Evolutionary conservation across 2,329 filamentous ascomycete genomes (phyloP), one percentile per base, ranked within the genome.

Genomic region (Cladobotryum mycophilum): DNA sequence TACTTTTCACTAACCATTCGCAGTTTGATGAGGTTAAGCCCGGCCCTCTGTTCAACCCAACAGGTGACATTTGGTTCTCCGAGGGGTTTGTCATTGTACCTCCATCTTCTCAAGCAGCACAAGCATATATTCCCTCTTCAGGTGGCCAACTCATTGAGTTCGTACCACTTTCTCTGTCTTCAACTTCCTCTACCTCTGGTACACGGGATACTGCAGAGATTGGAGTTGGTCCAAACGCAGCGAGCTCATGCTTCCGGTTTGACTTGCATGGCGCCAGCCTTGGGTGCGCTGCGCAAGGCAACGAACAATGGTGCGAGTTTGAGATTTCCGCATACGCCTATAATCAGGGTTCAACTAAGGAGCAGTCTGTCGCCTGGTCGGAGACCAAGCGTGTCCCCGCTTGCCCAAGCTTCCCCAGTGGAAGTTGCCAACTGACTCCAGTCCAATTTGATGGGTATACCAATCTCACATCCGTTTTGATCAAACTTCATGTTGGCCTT

Each of bases 321-420:
- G 68, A 69, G 37, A 60, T 72, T 30, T 70, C 70, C n/a, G 70
- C 68, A 7, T 72, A 71, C 53, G 63, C 64, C 9, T 71, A 64
- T 58, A 65, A 70, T 41, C 58, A 62, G 15, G 58, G 56, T 11
- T 56, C 60, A 5, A 58, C 58, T 2, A 62, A 58, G 33, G 70
- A 71, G 55, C 59, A 66, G 51, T 66, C 70, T 5, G 64, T 67
- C 42, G 61, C 64, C n/a, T 72, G 68, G 70, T 69, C 67, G 2
- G 68, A 70, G 53, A 65, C 60, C 25, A 70, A 69, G 52, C 63
- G 63, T 33, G 60, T 72, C 33, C 68, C 69, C 33, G 67, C 67
- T 4, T 72, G 70, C 48, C 54, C 67, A 35, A 61, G 57, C 33
- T 68, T 70, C 45, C 58, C 62, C 22, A 53, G 61, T 47, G 59